Conservation (phyloP, 1,139 yeast species). For the Hyphopichia wangnamkhiaoensis region DNA sequence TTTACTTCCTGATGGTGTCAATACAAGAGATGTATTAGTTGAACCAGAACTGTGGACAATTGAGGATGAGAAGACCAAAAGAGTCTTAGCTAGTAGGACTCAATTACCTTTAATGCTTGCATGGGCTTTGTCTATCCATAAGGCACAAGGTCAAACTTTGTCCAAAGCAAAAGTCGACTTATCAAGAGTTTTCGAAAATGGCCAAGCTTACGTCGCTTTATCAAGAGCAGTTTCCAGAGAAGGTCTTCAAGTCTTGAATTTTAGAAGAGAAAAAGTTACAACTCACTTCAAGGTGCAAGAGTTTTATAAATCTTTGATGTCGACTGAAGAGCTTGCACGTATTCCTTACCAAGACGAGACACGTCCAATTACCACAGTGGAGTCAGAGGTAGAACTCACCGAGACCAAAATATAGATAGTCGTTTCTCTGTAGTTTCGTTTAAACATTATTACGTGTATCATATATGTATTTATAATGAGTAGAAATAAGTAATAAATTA, state of each 20-base stretch:
- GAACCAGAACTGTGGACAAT: slow-evolving; percentile 47
- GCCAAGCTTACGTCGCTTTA: slow-evolving; percentile 93
- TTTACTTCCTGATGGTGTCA: slow-evolving; percentile 61
- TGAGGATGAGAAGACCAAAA: slow-evolving; percentile 36
- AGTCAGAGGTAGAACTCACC: neutral
- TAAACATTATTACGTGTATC: no score
- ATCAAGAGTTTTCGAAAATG: slow-evolving; percentile 76
- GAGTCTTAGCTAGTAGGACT: slow-evolving; percentile 29
- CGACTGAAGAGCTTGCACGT: slow-evolving; percentile 19
- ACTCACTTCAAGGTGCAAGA: slow-evolving; percentile 64
- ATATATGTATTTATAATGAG: no score
- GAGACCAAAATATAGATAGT: no score
- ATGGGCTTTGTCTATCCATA: slow-evolving; percentile 95
- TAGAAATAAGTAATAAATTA: no score
- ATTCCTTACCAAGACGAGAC: slow-evolving; percentile 3
- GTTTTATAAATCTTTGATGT: slow-evolving; percentile 50
- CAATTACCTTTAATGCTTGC: slow-evolving; percentile 88
- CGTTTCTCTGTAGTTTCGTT: no score
- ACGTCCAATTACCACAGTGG: neutral
- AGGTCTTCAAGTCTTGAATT: slow-evolving; percentile 77
- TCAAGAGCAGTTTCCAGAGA: slow-evolving; percentile 81
- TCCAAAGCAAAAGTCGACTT: slow-evolving; percentile 82
- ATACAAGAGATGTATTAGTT: slow-evolving; percentile 62
- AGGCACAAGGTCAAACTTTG: slow-evolving; percentile 94
- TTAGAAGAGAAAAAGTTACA: slow-evolving; percentile 55